These are phyloP conservation scores for Cucurbitaria berberidis DNA, from an alignment of 2,329 filamentous ascomycete species.

Conservation along the genomic window DNA sequence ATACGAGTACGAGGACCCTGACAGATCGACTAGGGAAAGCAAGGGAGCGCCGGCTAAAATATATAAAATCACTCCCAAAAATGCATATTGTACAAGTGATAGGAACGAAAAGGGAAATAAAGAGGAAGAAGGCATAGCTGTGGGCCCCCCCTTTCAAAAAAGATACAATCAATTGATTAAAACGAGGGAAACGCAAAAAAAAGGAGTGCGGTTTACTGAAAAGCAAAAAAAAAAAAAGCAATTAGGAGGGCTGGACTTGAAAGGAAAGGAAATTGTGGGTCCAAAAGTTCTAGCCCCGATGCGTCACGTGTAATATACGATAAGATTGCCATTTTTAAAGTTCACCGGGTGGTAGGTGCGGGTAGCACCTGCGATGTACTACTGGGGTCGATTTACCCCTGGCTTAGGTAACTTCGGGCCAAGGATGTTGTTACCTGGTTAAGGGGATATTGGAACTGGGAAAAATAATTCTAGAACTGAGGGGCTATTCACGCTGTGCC, in stretches of 20 bases:
- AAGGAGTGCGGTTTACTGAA: not conserved
- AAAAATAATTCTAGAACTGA: not conserved
- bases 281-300: not conserved
- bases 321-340: not conserved
- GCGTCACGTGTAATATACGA: not conserved
- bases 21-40: conserved; percentile 9
- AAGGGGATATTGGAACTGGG: not conserved
- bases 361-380: not conserved
- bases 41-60: conserved; percentile 47
- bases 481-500: not conserved
- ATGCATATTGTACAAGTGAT: conserved; percentile 39
- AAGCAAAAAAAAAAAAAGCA: too few relatives aligned
- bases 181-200: not conserved
- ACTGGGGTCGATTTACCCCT: not conserved
- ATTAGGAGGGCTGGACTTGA: too few relatives aligned
- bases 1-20: not conserved
- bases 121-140: conserved; percentile 3
- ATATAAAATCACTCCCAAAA: conserved; percentile 40
- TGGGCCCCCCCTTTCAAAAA: too few relatives aligned
- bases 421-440: not conserved
- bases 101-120: conserved; percentile 19
- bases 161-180: too few relatives aligned
- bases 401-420: not conserved
- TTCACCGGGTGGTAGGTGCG: not conserved
- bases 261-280: not conserved